Percentiles rank a stretch among this genome's conserved stretches.
These are phyloP conservation scores for Phytophthora fragariaefolia DNA, from an alignment of 352 stramenopile genomes.

Conservation along the genomic window DNA sequence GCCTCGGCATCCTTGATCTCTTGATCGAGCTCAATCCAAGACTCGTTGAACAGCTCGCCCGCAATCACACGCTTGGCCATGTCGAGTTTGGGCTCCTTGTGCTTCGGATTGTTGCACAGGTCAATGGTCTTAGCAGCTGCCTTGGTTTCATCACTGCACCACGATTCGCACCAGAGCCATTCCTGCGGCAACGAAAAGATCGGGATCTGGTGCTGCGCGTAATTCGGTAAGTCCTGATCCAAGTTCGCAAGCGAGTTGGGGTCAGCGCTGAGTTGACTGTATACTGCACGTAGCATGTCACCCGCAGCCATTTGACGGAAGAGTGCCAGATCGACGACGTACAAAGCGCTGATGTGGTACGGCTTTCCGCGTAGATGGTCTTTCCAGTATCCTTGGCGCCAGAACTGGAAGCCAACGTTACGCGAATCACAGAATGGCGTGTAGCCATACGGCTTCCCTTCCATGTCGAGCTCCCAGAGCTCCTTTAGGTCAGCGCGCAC, in stretches of 20 bases:
- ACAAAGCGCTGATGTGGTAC: slow-evolving; percentile 99
- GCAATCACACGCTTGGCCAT: slow-evolving; percentile 99
- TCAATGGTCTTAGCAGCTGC: slow-evolving; percentile 99
- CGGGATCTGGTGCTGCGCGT: slow-evolving; percentile 94
- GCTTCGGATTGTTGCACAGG: slow-evolving; percentile 99
- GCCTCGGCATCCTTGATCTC: slow-evolving; percentile 91
- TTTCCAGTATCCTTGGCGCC: slow-evolving; percentile 98
- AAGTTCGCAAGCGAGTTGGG: slow-evolving; percentile 99
- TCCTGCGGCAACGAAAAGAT: slow-evolving; percentile 98
- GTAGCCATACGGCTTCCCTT: slow-evolving; percentile 97
- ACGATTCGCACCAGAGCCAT: slow-evolving; percentile 99
- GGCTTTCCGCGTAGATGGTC: slow-evolving; percentile 96
- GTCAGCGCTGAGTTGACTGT: slow-evolving; percentile 97
- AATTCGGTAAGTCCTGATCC: slow-evolving; percentile 99
- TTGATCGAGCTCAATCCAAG: slow-evolving; percentile 98
- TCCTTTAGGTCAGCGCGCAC: slow-evolving; percentile 98
- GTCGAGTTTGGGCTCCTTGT: slow-evolving; percentile 99
- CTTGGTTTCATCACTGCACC: slow-evolving; percentile 99
- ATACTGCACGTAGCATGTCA: slow-evolving; percentile 96
- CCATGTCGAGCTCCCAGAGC: slow-evolving; percentile 98
- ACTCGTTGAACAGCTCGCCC: slow-evolving; percentile 97
- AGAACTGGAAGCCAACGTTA: slow-evolving; percentile 99
- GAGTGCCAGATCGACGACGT: slow-evolving; percentile 98
- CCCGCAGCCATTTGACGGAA: slow-evolving; percentile 96
- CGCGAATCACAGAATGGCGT: slow-evolving; percentile 98